phyloP scores from a whole-genome alignment of 371 early-diverging fungal genomes.

The Apophysomyces elegans region DNA sequence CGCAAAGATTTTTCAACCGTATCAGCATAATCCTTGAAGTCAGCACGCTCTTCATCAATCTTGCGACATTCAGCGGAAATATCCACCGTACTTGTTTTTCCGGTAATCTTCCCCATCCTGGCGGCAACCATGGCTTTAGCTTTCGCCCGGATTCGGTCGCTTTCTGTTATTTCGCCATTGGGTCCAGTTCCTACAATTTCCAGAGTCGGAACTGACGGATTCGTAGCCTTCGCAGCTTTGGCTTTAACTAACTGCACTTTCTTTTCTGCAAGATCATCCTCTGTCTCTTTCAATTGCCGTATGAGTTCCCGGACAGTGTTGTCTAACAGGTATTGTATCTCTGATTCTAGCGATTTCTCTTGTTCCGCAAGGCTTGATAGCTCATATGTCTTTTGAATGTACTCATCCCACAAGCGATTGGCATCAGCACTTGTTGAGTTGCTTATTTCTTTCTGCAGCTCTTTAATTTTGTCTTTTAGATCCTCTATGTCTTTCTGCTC shows the following conservation, averaged over 20 bases:
- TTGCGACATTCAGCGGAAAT: slow-evolving; percentile 48
- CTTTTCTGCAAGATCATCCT: slow-evolving; percentile 55
- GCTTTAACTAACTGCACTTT: slow-evolving; percentile 51
- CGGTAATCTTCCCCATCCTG: slow-evolving; percentile 60
- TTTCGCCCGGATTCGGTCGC: slow-evolving; percentile 64
- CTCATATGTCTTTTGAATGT: slow-evolving; percentile 49
- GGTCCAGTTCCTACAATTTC: slow-evolving; percentile 65
- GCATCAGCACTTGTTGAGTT: slow-evolving; percentile 38
- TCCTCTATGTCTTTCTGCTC: slow-evolving; percentile 29
- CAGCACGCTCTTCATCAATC: slow-evolving; percentile 58
- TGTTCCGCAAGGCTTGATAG: slow-evolving; percentile 56
- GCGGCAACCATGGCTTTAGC: slow-evolving; percentile 66
- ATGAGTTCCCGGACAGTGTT: slow-evolving; percentile 45
- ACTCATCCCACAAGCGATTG: slow-evolving; percentile 41
- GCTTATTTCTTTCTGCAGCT: slow-evolving; percentile 24
- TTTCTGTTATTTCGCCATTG: slow-evolving; percentile 59
- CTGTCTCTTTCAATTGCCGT: slow-evolving; percentile 53
- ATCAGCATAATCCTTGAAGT: slow-evolving; percentile 48
- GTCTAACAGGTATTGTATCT: slow-evolving; percentile 51
- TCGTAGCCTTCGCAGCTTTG: slow-evolving; percentile 24
- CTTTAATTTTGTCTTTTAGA: slow-evolving; percentile 22
- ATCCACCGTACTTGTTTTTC: slow-evolving; percentile 34
- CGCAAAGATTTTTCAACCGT: slow-evolving; percentile 40
- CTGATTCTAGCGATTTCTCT: slow-evolving; percentile 54
- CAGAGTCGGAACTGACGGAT: slow-evolving; percentile 17